Evolutionary conservation across 2,329 filamentous ascomycete species (phyloP), one percentile per base, ranked within the genome.

Genomic region (Domatiomyces catenatus): DNA sequence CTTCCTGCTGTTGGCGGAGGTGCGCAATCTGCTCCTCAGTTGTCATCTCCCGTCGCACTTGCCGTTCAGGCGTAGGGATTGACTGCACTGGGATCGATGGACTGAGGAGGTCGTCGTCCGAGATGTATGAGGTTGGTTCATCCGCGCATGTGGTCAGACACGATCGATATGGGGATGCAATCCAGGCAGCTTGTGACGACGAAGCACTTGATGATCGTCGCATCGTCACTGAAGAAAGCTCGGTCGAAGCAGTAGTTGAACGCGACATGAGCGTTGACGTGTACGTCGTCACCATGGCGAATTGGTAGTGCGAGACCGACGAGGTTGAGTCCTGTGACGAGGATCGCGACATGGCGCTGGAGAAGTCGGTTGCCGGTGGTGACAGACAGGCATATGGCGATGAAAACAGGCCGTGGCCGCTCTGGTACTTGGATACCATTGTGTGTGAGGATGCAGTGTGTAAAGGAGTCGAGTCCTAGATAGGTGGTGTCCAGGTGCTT

Each of bases 1-100:
- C 54, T 48, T 58, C 56, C 53, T 60, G 58, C 43, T 55, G 44
- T 43, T 58, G 55, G 7, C 58, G 55, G 1, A 60, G 50, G 39
- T 55, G 52, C 42, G 58, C 58, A 39, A 60, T 58, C 48, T 60
- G 58, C 47, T 60, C 58, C 48, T 60, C 58, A 20, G 56, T 60
- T 44, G 56, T 60, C 45, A 60, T 52, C 44, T 60, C 58, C 17
- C 45, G 20, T 7, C 26, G 45, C 48, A 52, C 54, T 47, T 57
- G 52, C 49, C 52, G 55, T 42, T 50, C 42, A 26, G 52, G 44
- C 3, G 50, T 50, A n/a, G 56, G 56, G 28, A 58, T 58, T 32
- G 54, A 53, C 53, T 59, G 56, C 15, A 58, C 45, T 1, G 58
- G 57, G 18, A 58, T 51, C 20, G 47, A 46, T 22, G 58, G 51